Evolutionary conservation across 495 filamentous ascomycete genomes (phyloP).

Genomic region (Penicillium samsonianum): DNA sequence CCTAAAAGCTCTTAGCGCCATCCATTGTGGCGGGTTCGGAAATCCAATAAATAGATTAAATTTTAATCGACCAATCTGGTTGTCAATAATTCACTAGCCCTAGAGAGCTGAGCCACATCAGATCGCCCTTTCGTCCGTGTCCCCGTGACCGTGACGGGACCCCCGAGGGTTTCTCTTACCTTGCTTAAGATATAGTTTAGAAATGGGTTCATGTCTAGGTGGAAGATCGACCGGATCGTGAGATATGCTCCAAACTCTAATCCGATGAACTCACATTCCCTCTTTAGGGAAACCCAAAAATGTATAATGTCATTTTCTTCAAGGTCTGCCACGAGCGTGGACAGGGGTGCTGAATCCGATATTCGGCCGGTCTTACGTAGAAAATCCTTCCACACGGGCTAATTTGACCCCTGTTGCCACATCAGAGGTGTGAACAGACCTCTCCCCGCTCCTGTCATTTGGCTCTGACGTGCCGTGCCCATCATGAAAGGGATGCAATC

Average conservation of each 20-base stretch:
- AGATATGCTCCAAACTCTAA: not conserved
- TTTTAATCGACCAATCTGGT: conserved; percentile 1
- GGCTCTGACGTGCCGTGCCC: conserved; percentile 14
- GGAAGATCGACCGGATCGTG: not conserved
- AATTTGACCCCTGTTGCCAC: not conserved
- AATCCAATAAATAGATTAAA: not conserved
- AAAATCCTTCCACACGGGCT: not conserved
- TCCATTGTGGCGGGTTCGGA: not conserved
- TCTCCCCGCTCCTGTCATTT: conserved; percentile 13
- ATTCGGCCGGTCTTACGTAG: not conserved
- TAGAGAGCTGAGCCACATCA: conserved; percentile 25
- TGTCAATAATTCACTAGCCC: conserved; percentile 7
- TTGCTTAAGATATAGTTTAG: conserved; percentile 1
- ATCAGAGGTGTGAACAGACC: not conserved
- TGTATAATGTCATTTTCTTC: conserved; percentile 1
- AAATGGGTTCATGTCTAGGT: not conserved
- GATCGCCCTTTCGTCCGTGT: conserved; percentile 2
- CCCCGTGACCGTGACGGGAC: no score
- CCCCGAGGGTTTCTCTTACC: not conserved
- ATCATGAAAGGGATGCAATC: not conserved
- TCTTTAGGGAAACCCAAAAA: not conserved
- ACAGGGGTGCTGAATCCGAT: not conserved
- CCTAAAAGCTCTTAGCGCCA: conserved; percentile 20
- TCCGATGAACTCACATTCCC: not conserved
- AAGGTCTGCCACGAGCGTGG: conserved; percentile 6